Conservation (phyloP, 1,284 basidiomycete genomes). For the Anthracocystis panici-leucophaei region DNA sequence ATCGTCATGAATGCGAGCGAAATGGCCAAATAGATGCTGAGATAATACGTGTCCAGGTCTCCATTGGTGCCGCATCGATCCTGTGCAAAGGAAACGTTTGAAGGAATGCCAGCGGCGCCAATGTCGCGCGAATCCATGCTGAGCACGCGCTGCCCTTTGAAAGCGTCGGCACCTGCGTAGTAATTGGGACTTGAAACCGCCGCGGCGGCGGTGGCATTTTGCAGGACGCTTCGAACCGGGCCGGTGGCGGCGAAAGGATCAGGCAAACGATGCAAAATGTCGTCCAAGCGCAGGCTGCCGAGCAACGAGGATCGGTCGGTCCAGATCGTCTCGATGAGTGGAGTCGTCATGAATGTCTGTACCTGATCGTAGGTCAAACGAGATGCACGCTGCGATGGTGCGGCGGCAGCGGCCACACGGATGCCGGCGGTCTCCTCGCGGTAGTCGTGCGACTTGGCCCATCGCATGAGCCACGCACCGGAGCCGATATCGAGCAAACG, state of each 20-base stretch:
- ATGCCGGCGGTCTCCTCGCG: slow-evolving; percentile 14
- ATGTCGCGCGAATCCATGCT: slow-evolving; percentile 7
- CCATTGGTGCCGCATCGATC: slow-evolving; percentile 17
- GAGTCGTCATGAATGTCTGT: slow-evolving; percentile 43
- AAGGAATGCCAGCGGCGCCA: neutral
- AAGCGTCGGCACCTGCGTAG: slow-evolving; percentile 5
- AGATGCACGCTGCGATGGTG: slow-evolving; percentile 8
- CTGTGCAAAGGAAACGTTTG: neutral
- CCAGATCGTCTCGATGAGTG: slow-evolving; percentile 41
- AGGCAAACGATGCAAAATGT: slow-evolving; percentile 20
- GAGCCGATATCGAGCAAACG: slow-evolving; percentile 59
- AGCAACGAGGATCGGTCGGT: slow-evolving; percentile 29
- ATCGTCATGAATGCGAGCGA: slow-evolving; percentile 57
- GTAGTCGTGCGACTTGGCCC: slow-evolving; percentile 64
- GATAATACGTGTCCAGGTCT: slow-evolving; percentile 62
- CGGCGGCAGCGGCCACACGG: slow-evolving; percentile 6
- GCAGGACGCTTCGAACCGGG: neutral
- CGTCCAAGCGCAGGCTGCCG: slow-evolving; percentile 14
- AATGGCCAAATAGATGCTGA: slow-evolving; percentile 59
- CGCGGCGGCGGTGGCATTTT: slow-evolving; percentile 2
- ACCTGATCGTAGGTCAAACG: slow-evolving; percentile 23
- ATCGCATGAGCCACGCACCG: slow-evolving; percentile 66
- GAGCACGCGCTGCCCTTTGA: slow-evolving; percentile 24
- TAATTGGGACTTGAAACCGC: neutral
- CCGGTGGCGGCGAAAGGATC: slow-evolving; percentile 12